Conservation (phyloP, 2,329 filamentous ascomycete genomes). For the Knoxdaviesia proteae region DNA sequence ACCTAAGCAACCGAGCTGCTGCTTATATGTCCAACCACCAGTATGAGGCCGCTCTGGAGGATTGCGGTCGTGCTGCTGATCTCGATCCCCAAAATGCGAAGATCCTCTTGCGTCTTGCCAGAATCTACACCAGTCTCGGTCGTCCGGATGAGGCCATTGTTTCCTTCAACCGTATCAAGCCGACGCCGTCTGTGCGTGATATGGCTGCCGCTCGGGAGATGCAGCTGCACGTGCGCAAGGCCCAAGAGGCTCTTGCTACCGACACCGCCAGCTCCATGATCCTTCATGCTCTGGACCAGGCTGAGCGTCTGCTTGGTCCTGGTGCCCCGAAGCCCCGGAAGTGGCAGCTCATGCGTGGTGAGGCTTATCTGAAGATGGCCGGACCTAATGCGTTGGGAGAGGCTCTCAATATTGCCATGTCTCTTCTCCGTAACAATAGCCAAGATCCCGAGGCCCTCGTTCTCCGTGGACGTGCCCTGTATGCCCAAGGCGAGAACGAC, state of each 20-base stretch:
- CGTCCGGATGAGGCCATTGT: conserved; percentile 71
- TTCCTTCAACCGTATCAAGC: conserved; percentile 62
- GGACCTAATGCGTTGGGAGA: conserved; percentile 75
- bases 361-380: conserved; percentile 84
- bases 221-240: conserved; percentile 61
- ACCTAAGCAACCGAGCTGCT: conserved; percentile 84
- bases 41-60: conserved; percentile 63
- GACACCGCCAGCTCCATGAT: conserved; percentile 79
- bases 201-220: conserved; percentile 66
- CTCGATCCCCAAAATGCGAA: conserved; percentile 75
- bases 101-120: conserved; percentile 67
- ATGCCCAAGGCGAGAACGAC: conserved; percentile 82
- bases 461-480: conserved; percentile 68
- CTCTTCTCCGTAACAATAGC: conserved; percentile 63
- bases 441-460: conserved; percentile 89
- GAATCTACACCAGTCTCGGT: conserved; percentile 75
- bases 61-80: conserved; percentile 64
- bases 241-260: conserved; percentile 52
- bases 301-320: conserved; percentile 56
- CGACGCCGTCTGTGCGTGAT: conserved; percentile 67
- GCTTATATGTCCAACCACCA: conserved; percentile 77
- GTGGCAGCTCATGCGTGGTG: conserved; percentile 82
- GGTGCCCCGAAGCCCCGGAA: conserved; percentile 69
- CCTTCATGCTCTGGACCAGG: conserved; percentile 75
- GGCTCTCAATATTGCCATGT: conserved; percentile 82